Conservation (phyloP, 2,329 filamentous ascomycete genomes). For the Fusarium sp. region DNA sequence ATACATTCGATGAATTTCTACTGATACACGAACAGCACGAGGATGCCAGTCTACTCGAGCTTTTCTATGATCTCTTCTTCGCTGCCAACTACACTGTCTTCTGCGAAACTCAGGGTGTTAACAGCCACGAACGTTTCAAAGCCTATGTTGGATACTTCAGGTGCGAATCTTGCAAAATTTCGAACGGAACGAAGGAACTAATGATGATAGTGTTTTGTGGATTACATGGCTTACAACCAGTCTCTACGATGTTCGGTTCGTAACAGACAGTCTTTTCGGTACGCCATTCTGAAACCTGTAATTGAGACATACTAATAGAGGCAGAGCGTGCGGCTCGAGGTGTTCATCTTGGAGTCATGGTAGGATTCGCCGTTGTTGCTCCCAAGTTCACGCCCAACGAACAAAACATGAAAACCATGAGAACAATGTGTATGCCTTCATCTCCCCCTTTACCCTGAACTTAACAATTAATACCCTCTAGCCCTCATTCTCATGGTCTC, state of each 20-base stretch:
- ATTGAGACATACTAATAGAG: background rate
- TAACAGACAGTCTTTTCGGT: conserved; percentile 72
- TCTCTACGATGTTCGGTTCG: conserved; percentile 75
- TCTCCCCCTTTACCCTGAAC: fast-evolving
- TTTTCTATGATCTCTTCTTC: conserved; percentile 57
- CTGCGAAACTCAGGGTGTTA: conserved; percentile 50
- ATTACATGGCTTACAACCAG: conserved; percentile 75
- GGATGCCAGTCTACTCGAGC: conserved; percentile 54
- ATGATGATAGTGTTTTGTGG: conserved; percentile 66
- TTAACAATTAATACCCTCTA: conserved; percentile 11
- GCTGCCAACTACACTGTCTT: conserved; percentile 75
- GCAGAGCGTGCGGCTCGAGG: conserved; percentile 67
- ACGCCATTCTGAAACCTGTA: background rate
- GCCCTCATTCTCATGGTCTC: conserved; percentile 64
- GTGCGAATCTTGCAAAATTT: conserved; percentile 21
- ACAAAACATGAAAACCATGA: conserved; percentile 55
- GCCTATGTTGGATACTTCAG: conserved; percentile 55
- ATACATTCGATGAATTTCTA: background rate
- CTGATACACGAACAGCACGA: conserved; percentile 46
- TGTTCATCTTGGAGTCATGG: conserved; percentile 72
- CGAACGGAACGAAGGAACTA: background rate
- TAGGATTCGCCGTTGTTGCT: conserved; percentile 73
- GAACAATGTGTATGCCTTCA: conserved; percentile 54
- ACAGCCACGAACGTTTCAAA: conserved; percentile 49
- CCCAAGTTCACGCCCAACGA: conserved; percentile 57